phyloP scores from a whole-genome alignment of 2,329 filamentous ascomycete species.

The Stromatinia cepivora region DNA sequence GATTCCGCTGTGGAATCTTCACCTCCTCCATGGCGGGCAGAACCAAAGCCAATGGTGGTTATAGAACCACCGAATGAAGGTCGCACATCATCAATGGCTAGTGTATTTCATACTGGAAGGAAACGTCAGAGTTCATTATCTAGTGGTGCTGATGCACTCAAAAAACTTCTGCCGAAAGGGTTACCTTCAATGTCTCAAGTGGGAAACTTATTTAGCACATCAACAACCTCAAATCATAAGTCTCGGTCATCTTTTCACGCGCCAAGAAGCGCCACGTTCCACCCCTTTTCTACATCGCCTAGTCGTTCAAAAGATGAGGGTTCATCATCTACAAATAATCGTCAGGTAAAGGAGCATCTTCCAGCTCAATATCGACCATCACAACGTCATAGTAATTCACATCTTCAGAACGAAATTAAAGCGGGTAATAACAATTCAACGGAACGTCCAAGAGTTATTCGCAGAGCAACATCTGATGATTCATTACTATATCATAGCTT shows the following conservation, averaged over 20 bases:
- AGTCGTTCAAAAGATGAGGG: conserved; percentile 8
- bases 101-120: conserved; percentile 49
- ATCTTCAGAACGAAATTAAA: conserved; percentile 19
- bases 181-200: conserved; percentile 49
- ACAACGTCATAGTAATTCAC: conserved; percentile 26
- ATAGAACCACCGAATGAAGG: conserved; percentile 33
- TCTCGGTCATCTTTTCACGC: conserved; percentile 23
- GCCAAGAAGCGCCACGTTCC: conserved; percentile 16
- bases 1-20: conserved; percentile 18
- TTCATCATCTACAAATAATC: not conserved
- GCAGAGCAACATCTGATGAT: conserved; percentile 71
- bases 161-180: conserved; percentile 54
- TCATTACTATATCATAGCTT: conserved; percentile 74
- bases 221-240: conserved; percentile 30
- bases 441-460: conserved; percentile 43
- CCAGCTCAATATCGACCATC: not conserved
- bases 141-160: conserved; percentile 57
- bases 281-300: conserved; percentile 14
- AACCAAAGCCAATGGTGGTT: conserved; percentile 45
- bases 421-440: conserved; percentile 9
- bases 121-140: conserved; percentile 52
- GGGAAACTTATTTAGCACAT: conserved; percentile 37
- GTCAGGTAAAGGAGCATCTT: not conserved
- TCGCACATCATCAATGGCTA: conserved; percentile 46
- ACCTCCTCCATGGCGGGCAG: conserved; percentile 46